phyloP scores from a whole-genome alignment of 805 yeast species.

The Spathaspora passalidarum region DNA sequence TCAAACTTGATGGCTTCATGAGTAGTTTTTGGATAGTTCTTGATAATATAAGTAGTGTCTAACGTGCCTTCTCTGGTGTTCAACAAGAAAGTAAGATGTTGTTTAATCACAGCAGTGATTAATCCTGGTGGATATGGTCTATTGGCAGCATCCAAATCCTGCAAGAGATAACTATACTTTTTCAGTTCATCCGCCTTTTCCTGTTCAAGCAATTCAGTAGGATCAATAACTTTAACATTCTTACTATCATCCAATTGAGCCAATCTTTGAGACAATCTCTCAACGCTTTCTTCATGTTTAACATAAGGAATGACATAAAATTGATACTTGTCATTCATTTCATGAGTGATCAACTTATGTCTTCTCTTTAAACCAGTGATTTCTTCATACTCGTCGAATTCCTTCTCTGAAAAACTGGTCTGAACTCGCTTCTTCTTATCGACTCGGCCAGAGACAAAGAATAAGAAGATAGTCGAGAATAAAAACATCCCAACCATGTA shows the following conservation, averaged over 20 bases:
- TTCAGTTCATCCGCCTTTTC: slow-evolving; percentile 45
- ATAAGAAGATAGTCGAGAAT: slow-evolving; percentile 30
- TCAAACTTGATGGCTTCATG: slow-evolving; percentile 73
- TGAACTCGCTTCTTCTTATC: slow-evolving; percentile 27
- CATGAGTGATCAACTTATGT: slow-evolving; percentile 38
- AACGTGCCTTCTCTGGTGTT: slow-evolving; percentile 37
- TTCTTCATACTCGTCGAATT: slow-evolving; percentile 47
- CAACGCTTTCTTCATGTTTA: slow-evolving; percentile 15
- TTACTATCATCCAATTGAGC: slow-evolving; percentile 10
- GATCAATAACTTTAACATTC: slow-evolving; percentile 46
- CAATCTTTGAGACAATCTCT: slow-evolving; percentile 16
- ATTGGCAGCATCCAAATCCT: slow-evolving; percentile 31
- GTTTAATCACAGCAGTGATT: slow-evolving; percentile 47
- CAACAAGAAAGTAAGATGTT: slow-evolving; percentile 30
- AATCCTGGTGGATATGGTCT: slow-evolving; percentile 43
- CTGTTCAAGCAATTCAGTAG: slow-evolving; percentile 43
- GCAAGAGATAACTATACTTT: slow-evolving; percentile 51
- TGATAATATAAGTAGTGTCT: slow-evolving; percentile 47
- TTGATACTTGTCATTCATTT: slow-evolving; percentile 35
- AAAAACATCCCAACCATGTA: slow-evolving; percentile 35
- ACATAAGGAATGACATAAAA: slow-evolving; percentile 39
- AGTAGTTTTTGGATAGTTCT: slow-evolving; percentile 59
- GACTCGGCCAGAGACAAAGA: slow-evolving; percentile 26
- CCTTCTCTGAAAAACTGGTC: slow-evolving; percentile 45
- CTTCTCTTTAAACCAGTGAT: slow-evolving; percentile 52